These are phyloP conservation scores for Saccharomycopsis schoenii DNA, from an alignment of 805 yeast species.

Conservation along the genomic window DNA sequence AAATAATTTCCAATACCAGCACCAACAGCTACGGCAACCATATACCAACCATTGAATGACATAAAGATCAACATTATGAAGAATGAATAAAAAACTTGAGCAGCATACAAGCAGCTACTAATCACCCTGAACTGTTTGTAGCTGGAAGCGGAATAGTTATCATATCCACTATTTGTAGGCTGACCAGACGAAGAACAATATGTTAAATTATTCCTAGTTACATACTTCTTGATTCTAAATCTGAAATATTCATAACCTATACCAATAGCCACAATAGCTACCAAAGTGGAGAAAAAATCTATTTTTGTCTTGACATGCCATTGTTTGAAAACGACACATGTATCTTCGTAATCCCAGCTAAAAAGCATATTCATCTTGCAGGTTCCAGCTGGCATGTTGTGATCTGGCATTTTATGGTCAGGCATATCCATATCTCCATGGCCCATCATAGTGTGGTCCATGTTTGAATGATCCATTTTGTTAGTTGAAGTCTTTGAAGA, in stretches of 20 bases:
- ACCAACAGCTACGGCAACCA: conserved; percentile 64
- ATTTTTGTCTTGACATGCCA: conserved; percentile 58
- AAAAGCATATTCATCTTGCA: conserved; percentile 43
- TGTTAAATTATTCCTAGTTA: not conserved
- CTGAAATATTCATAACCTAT: conserved; percentile 56
- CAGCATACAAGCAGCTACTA: conserved; percentile 35
- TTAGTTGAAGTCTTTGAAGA: not conserved
- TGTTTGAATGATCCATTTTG: conserved; percentile 1
- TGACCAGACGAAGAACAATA: not conserved
- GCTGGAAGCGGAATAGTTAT: not conserved
- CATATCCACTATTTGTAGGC: not conserved
- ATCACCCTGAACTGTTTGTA: not conserved
- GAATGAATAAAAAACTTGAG: conserved; percentile 62
- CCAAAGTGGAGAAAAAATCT: conserved; percentile 44
- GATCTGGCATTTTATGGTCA: conserved; percentile 16
- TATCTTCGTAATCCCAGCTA: conserved; percentile 66
- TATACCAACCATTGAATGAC: conserved; percentile 83
- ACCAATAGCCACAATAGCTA: conserved; percentile 38
- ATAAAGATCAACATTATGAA: conserved; percentile 71
- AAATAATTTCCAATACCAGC: conserved; percentile 59
- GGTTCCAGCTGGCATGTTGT: conserved; percentile 26
- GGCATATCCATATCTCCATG: conserved; percentile 3
- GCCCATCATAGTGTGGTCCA: not conserved
- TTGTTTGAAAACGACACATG: conserved; percentile 67
- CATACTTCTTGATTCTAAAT: conserved; percentile 6